phyloP scores from a whole-genome alignment of 495 filamentous ascomycete species.

The Podospora conica region DNA sequence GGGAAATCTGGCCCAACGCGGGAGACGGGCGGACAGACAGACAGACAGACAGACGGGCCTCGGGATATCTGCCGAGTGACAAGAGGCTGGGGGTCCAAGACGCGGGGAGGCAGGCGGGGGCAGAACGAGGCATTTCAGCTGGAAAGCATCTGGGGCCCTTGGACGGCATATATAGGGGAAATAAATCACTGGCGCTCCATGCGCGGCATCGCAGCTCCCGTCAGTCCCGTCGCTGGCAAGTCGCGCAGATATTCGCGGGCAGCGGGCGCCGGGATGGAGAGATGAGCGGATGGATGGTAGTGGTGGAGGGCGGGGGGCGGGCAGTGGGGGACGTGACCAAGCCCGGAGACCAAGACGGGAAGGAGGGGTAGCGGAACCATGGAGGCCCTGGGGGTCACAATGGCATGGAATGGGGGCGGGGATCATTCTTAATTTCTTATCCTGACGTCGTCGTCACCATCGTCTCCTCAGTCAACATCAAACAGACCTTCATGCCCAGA shows the following conservation, averaged over 20 bases:
- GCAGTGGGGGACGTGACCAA: neutral
- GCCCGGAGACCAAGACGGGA: neutral
- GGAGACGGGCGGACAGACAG: constrained; percentile 12
- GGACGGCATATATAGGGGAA: neutral
- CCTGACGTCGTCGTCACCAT: neutral
- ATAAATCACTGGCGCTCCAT: constrained; percentile 10
- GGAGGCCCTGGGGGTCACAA: neutral
- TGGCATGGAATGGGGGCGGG: neutral
- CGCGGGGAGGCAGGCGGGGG: neutral
- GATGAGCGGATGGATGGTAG: neutral
- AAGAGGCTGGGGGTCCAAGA: neutral
- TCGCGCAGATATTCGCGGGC: neutral
- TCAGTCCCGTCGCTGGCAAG: neutral
- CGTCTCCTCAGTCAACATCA: neutral
- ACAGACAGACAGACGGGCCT: constrained; percentile 1
- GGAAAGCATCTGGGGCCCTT: neutral
- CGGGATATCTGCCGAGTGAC: neutral
- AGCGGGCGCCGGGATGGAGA: neutral
- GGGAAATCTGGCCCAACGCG: neutral
- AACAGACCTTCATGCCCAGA: no score
- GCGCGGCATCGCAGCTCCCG: constrained; percentile 1
- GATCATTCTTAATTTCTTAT: neutral
- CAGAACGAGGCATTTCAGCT: neutral
- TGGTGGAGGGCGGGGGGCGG: no score
- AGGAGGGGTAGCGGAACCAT: neutral